Evolutionary conservation across 805 yeast genomes (phyloP), one percentile per base, ranked within the genome.

Genomic region (Torulaspora microellipsoides): DNA sequence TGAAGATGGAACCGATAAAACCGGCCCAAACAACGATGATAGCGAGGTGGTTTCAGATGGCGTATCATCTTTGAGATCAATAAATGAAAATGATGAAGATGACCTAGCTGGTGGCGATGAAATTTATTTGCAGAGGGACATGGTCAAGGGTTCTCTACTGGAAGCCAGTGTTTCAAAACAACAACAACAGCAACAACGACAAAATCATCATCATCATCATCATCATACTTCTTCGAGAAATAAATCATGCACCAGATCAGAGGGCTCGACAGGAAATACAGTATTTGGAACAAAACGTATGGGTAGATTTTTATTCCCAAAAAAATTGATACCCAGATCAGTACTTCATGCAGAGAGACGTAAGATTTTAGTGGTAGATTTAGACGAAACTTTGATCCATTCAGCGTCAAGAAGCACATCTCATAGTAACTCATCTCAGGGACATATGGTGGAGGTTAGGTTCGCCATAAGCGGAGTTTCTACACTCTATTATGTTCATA

Each of bases 301-400:
- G 57, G 76, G 76, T 1, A 61, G 68, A 41, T 67, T 69, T 8
- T 59, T 71, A 8, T 72, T 70, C 48, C 76, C 76, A 0, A 64
- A 64, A 34, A 70, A 67, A 38, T 51, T 70, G 64, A 72, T 66
- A n/a, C 69, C 69, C 13, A 59, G 54, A 43, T 64, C 68, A 6
- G 56, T 65, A 11, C 39, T 59, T 15, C 59, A 57, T 23, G 56
- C 64, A 4, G 56, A 54, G 67, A 71, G 61, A 54, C 68, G 54
- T 47, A 74, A 72, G 51, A 89, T 88, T 58, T 71, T 93, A 27
- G 85, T 93, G 1, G 70, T 93, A 17, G 99, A 93, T 60, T 74
- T 93, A 27, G 99, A 91, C 65, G 99, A 93, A 59, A 93, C 99
- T 0, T 69, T 93, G 43, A 89, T 93, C 44, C 99, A 93, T 62